phyloP scores from a whole-genome alignment of 352 stramenopile species.

The Phytopythium vexans region DNA sequence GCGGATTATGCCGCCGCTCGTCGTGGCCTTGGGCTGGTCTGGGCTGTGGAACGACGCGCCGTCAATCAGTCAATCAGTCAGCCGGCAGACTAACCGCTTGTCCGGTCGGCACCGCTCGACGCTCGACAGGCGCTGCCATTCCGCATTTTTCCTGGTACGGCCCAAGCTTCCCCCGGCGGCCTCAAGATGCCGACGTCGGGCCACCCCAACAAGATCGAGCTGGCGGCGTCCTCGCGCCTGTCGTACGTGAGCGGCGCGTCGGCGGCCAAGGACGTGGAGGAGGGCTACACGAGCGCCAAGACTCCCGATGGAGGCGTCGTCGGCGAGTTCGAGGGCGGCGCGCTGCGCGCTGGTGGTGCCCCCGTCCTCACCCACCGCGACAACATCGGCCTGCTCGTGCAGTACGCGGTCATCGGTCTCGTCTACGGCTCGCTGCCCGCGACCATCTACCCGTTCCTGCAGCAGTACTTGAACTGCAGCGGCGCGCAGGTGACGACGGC shows the following conservation, averaged over 20 bases:
- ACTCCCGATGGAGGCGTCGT: not conserved
- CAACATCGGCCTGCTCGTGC: slow-evolving; percentile 29
- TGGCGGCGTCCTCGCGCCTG: slow-evolving; percentile 8
- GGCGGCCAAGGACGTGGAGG: slow-evolving; percentile 7
- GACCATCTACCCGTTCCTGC: slow-evolving; percentile 19
- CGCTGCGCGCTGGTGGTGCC: slow-evolving; percentile 20
- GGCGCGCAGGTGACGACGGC: slow-evolving; percentile 23
- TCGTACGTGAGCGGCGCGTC: not conserved
- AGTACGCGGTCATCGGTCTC: slow-evolving; percentile 42
- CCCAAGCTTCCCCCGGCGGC: slow-evolving; percentile 4
- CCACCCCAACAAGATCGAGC: slow-evolving; percentile 24
- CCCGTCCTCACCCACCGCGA: slow-evolving; percentile 28
- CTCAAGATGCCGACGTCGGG: slow-evolving; percentile 14
- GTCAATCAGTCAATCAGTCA: too few relatives aligned
- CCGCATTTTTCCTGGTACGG: slow-evolving; percentile 11
- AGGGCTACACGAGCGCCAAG: slow-evolving; percentile 10
- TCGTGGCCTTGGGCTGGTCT: too few relatives aligned
- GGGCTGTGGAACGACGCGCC: too few relatives aligned
- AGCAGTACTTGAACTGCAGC: slow-evolving; percentile 20
- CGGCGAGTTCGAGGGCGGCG: slow-evolving; percentile 16
- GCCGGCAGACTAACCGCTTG: too few relatives aligned
- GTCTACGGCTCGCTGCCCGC: slow-evolving; percentile 36
- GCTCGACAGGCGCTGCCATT: not conserved
- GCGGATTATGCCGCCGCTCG: too few relatives aligned
- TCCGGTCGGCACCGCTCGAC: too few relatives aligned